Evolutionary conservation across 2,329 filamentous ascomycete genomes (phyloP).

Genomic region (Plenodomus lindquistii): DNA sequence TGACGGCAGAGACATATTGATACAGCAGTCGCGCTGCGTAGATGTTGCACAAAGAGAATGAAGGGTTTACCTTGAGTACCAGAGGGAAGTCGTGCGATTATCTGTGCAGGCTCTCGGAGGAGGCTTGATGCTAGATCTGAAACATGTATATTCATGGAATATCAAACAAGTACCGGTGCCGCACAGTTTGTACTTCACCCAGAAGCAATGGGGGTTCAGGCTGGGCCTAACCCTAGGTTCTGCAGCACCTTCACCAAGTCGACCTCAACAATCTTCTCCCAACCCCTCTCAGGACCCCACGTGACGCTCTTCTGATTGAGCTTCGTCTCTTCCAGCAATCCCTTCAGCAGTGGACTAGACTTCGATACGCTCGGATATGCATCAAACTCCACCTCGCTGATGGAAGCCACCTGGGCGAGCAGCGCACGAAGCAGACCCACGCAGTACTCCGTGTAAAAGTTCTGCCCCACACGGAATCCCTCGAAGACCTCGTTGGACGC

Average conservation of each 20-base stretch:
- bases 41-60: no score
- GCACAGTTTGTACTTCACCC: no score
- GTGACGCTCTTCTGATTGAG: constrained; percentile 57
- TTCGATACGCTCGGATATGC: constrained; percentile 68
- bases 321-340: constrained; percentile 59
- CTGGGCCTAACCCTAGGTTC: constrained; percentile 21
- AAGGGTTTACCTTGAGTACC: no score
- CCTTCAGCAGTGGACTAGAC: constrained; percentile 65
- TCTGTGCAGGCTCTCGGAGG: no score
- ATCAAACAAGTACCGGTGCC: no score
- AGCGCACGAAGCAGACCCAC: constrained; percentile 61
- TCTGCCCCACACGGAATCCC: constrained; percentile 67
- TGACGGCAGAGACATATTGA: no score
- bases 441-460: constrained; percentile 73
- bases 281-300: constrained; percentile 71
- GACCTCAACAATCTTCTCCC: constrained; percentile 52
- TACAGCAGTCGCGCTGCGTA: no score
- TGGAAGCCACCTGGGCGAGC: constrained; percentile 59
- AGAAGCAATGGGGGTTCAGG: no score
- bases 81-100: no score
- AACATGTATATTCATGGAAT: no score
- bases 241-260: constrained; percentile 31
- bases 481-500: constrained; percentile 66
- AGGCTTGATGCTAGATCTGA: no score
- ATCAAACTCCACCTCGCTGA: constrained; percentile 69